A percentile compares a stretch with the other conserved stretches of the same genome.
These are phyloP conservation scores for Byssochlamys sp. DNA, from an alignment of 2,329 filamentous ascomycete species.

Conservation along the genomic window DNA sequence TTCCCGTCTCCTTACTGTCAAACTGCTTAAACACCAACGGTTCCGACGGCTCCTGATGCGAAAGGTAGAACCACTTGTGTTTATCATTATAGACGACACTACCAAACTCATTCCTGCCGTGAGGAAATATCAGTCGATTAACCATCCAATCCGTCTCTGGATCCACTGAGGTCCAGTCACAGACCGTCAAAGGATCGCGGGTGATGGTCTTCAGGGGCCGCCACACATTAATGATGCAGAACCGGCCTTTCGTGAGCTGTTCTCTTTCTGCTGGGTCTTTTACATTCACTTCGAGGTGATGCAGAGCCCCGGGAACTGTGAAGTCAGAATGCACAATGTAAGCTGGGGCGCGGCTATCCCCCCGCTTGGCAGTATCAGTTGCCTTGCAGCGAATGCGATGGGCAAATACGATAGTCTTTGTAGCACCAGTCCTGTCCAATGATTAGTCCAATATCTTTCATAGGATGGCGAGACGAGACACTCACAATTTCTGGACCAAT, in stretches of 20 bases:
- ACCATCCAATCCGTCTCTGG: constrained; percentile 5
- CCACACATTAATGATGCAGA: constrained; percentile 15
- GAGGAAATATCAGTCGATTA: constrained; percentile 7
- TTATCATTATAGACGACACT: constrained; percentile 7
- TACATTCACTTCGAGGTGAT: neutral
- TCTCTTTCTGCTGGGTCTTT: constrained; percentile 4
- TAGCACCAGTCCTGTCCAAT: constrained; percentile 44
- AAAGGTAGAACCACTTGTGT: constrained; percentile 12
- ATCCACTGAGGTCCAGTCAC: constrained; percentile 11
- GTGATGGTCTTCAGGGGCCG: constrained; percentile 14
- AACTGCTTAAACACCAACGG: constrained; percentile 15
- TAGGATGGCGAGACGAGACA: neutral
- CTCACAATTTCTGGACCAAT: constrained; percentile 24
- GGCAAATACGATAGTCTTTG: constrained; percentile 52
- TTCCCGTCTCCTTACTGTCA: constrained; percentile 5
- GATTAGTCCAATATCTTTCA: neutral
- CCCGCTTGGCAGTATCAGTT: constrained; percentile 16
- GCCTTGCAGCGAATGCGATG: constrained; percentile 48
- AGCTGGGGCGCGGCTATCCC: constrained; percentile 10
- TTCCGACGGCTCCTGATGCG: constrained; percentile 10
- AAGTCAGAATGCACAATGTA: constrained; percentile 15
- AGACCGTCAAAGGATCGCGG: constrained; percentile 14
- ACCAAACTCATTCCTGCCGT: constrained; percentile 10
- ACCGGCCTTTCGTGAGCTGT: constrained; percentile 5
- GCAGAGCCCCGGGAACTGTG: constrained; percentile 5